Conservation (phyloP, 192 early-diverging fungal species). For the Glomus cerebriforme region DNA sequence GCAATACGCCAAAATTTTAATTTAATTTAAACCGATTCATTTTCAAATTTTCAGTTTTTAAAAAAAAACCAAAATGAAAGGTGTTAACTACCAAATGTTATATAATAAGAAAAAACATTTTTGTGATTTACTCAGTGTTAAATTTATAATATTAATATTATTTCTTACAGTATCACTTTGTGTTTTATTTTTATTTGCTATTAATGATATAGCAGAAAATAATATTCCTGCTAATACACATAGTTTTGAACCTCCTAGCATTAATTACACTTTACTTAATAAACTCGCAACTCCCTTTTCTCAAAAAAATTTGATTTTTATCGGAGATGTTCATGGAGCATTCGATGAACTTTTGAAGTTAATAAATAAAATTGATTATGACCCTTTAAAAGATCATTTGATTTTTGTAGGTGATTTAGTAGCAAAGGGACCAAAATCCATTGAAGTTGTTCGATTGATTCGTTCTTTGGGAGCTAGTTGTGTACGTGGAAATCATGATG, state of each 20-base stretch:
- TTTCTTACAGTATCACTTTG: background rate
- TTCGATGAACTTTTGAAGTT: constrained; percentile 56
- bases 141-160: background rate
- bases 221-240: background rate
- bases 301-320: constrained; percentile 46
- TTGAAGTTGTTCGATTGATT: constrained; percentile 57
- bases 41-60: background rate
- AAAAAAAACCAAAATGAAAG: background rate
- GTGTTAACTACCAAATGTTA: background rate
- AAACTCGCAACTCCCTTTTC: background rate
- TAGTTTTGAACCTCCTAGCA: background rate
- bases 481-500: constrained; percentile 77
- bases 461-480: constrained; percentile 50
- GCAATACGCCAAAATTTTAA: too few relatives aligned
- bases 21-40: background rate
- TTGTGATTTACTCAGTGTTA: background rate
- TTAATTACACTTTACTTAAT: background rate
- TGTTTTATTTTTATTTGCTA: background rate
- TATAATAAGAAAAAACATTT: background rate
- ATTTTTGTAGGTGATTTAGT: constrained; percentile 71
- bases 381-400: constrained; percentile 49
- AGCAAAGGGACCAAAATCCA: constrained; percentile 63
- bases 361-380: constrained; percentile 46
- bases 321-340: constrained; percentile 75
- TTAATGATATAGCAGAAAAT: background rate